A percentile compares a stretch with the other conserved stretches of the same genome.
These are phyloP conservation scores for Citrus hindsii DNA, from an alignment of 345 rosid species.

Conservation along the genomic window DNA sequence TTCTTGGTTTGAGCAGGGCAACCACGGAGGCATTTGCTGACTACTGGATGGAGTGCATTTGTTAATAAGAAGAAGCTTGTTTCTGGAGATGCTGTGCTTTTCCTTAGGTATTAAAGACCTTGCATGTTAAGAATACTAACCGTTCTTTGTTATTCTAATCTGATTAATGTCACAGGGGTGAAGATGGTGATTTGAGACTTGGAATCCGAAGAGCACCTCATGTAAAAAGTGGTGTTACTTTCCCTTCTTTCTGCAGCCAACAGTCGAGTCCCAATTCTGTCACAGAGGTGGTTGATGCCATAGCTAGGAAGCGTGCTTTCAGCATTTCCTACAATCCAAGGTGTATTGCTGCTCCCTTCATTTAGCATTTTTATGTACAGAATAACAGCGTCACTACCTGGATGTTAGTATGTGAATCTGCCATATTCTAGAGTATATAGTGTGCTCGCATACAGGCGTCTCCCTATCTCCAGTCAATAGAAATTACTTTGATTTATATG, in stretches of 20 bases:
- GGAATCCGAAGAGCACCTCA: conserved; percentile 93
- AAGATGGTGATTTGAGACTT: conserved; percentile 88
- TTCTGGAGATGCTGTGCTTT: conserved; percentile 98
- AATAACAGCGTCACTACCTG: neutral
- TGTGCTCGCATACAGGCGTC: neutral
- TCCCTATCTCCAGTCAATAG: neutral
- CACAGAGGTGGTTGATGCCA: conserved; percentile 65
- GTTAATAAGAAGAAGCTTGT: conserved; percentile 98
- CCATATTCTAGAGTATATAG: neutral
- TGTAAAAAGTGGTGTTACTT: conserved; percentile 46
- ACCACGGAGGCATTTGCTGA: conserved; percentile 97
- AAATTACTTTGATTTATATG: neutral
- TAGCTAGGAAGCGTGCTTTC: conserved; percentile 57
- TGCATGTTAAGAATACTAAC: neutral
- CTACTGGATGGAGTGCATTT: conserved; percentile 99
- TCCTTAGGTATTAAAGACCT: conserved; percentile 57
- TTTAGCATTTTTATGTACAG: neutral
- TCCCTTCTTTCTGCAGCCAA: conserved; percentile 44
- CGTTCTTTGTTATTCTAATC: neutral
- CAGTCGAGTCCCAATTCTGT: conserved; percentile 55
- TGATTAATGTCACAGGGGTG: conserved; percentile 56
- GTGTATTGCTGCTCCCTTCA: conserved; percentile 29
- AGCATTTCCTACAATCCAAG: conserved; percentile 91
- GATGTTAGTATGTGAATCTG: neutral
- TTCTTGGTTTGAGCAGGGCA: conserved; percentile 54